Evolutionary conservation across 345 rosid genomes (phyloP).

Genomic region (Kandelia obovata): DNA sequence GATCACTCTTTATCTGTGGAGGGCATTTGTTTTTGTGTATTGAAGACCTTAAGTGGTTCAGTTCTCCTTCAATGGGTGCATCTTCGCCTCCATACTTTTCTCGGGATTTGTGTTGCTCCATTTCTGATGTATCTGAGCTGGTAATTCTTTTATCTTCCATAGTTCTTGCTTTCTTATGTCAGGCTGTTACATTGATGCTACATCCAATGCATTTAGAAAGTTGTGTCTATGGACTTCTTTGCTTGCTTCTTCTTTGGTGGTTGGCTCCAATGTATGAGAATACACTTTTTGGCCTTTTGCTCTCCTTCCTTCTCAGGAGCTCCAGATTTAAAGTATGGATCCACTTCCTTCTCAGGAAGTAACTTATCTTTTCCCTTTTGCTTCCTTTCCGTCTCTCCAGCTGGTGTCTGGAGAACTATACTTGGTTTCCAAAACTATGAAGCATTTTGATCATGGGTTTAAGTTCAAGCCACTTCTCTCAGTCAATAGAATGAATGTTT

Average conservation of each 20-base stretch:
- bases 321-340: too few relatives aligned
- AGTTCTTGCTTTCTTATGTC: neutral
- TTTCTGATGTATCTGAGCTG: conserved; percentile 54
- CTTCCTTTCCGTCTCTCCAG: too few relatives aligned
- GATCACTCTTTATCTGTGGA: conserved; percentile 72
- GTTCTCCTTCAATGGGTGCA: conserved; percentile 36
- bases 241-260: neutral
- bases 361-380: too few relatives aligned
- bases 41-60: conserved; percentile 73
- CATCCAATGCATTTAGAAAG: neutral
- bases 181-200: neutral
- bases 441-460: too few relatives aligned
- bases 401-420: too few relatives aligned
- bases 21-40: conserved; percentile 58
- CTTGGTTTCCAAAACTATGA: too few relatives aligned
- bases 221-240: neutral
- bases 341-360: too few relatives aligned
- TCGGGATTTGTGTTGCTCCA: conserved; percentile 54
- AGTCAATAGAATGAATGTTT: too few relatives aligned
- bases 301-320: too few relatives aligned
- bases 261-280: too few relatives aligned
- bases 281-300: too few relatives aligned
- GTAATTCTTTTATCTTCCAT: conserved; percentile 28
- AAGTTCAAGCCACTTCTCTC: too few relatives aligned
- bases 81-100: conserved; percentile 57